phyloP scores from a whole-genome alignment of 495 filamentous ascomycete species.

The Terfezia claveryi region DNA sequence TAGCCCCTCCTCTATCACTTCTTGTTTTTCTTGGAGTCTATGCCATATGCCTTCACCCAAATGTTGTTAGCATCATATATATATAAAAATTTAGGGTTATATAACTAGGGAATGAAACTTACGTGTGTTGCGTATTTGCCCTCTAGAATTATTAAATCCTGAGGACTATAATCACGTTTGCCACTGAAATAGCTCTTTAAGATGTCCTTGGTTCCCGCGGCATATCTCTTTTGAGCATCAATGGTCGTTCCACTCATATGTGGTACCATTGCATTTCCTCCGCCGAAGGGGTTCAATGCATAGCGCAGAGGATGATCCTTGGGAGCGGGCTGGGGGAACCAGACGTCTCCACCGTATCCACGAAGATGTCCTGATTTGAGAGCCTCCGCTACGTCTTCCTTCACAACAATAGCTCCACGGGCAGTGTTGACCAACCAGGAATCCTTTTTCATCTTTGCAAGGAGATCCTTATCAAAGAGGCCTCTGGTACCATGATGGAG shows the following conservation, averaged over 20 bases:
- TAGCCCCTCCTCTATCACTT: no score
- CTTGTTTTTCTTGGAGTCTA: no score
- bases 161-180: conserved; percentile 58
- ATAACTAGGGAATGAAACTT: no score
- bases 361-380: conserved; percentile 83
- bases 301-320: conserved; percentile 83
- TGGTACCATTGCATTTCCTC: conserved; percentile 93
- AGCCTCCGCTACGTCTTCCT: conserved; percentile 93
- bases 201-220: conserved; percentile 70
- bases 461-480: conserved; percentile 98
- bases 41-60: no score
- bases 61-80: no score
- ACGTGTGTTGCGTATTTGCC: conserved; percentile 67
- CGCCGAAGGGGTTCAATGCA: conserved; percentile 84
- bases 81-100: no score
- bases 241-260: conserved; percentile 97
- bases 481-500: conserved; percentile 93
- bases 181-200: conserved; percentile 77
- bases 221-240: conserved; percentile 91
- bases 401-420: conserved; percentile 95
- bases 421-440: conserved; percentile 93
- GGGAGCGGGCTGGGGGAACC: conserved; percentile 85
- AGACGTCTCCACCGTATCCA: conserved; percentile 65
- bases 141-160: conserved; percentile 81
- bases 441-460: conserved; percentile 98